These are phyloP conservation scores for Mycosphaerella arachidis DNA, from an alignment of 2,329 filamentous ascomycete genomes.

Conservation along the genomic window DNA sequence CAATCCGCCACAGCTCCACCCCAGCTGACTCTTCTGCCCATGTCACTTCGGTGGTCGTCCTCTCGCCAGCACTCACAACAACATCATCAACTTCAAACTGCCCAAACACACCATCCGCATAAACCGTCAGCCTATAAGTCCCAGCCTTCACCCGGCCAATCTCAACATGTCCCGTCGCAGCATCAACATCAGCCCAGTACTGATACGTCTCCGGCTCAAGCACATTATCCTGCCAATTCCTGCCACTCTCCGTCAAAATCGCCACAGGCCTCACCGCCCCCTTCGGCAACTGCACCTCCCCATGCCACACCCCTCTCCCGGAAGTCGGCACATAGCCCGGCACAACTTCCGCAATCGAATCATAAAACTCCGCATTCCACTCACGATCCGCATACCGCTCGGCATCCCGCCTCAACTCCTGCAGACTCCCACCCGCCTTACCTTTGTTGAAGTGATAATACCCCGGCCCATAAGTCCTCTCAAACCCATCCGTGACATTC, in stretches of 20 bases:
- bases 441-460: slow-evolving; percentile 62
- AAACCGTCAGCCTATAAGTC: slow-evolving; percentile 59
- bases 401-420: slow-evolving; percentile 53
- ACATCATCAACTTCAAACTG: slow-evolving; percentile 53
- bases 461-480: slow-evolving; percentile 61
- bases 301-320: slow-evolving; percentile 49
- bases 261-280: slow-evolving; percentile 52
- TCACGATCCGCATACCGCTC: slow-evolving; percentile 46
- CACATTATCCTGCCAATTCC: slow-evolving; percentile 58
- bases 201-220: slow-evolving; percentile 54
- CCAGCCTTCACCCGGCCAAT: slow-evolving; percentile 55
- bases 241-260: slow-evolving; percentile 49
- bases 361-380: slow-evolving; percentile 60
- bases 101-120: slow-evolving; percentile 59
- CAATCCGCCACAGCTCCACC: slow-evolving; percentile 59
- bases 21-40: slow-evolving; percentile 56
- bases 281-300: slow-evolving; percentile 49
- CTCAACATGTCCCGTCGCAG: slow-evolving; percentile 42
- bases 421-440: slow-evolving; percentile 42
- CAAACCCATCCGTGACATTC: slow-evolving; percentile 61
- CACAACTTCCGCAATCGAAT: slow-evolving; percentile 56
- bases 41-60: slow-evolving; percentile 37
- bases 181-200: slow-evolving; percentile 56
- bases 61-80: slow-evolving; percentile 40
- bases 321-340: slow-evolving; percentile 55